Conservation (phyloP, 441 rosid genomes). For the Syzygium syzygioides region DNA sequence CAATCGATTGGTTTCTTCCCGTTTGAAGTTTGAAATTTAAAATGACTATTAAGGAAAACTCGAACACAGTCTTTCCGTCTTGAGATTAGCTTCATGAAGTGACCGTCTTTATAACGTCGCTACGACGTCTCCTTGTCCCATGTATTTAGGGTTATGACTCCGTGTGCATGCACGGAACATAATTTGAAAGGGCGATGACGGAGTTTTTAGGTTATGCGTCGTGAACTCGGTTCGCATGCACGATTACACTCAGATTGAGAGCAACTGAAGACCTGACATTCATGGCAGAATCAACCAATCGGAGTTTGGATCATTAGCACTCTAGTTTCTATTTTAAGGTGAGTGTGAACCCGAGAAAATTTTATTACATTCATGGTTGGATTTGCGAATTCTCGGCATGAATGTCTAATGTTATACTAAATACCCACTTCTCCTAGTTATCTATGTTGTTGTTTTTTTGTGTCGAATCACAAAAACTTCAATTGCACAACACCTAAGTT, state of each 20-base stretch:
- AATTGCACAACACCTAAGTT: too few relatives aligned
- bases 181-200: neutral
- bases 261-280: neutral
- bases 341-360: neutral
- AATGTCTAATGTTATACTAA: neutral
- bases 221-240: accelerated
- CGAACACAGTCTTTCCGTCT: neutral
- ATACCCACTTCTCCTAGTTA: neutral
- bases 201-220: neutral
- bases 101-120: neutral
- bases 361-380: neutral
- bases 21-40: neutral
- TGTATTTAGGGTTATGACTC: neutral
- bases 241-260: neutral
- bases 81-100: neutral
- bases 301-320: neutral
- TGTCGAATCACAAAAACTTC: too few relatives aligned
- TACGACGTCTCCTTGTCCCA: neutral
- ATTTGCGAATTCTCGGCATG: neutral
- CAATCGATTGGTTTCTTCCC: accelerated
- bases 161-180: neutral
- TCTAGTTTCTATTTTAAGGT: neutral
- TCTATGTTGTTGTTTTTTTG: neutral
- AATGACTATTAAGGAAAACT: neutral
- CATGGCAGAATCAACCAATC: neutral